These are phyloP conservation scores for Aspergillus sp. DNA, from an alignment of 2,329 filamentous ascomycete species.

Conservation along the genomic window DNA sequence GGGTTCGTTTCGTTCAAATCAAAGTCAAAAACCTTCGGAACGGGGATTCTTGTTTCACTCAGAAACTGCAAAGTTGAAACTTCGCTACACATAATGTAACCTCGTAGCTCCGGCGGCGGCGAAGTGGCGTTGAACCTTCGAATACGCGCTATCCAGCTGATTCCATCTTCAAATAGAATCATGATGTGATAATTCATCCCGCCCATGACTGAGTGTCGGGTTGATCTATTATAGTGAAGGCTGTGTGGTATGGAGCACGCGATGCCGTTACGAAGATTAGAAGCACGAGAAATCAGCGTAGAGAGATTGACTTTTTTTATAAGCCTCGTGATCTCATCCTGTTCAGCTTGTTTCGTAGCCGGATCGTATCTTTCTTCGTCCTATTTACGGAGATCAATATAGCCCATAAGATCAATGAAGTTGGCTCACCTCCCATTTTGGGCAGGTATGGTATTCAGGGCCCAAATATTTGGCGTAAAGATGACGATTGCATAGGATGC, in stretches of 20 bases:
- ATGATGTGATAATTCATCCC: constrained; percentile 40
- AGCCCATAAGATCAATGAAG: background rate
- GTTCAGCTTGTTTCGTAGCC: constrained; percentile 25
- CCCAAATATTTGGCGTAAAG: too few relatives aligned
- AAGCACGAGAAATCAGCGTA: constrained; percentile 28
- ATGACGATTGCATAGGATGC: constrained; percentile 31
- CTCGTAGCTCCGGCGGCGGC: constrained; percentile 21
- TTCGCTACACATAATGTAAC: constrained; percentile 32
- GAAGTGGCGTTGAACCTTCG: constrained; percentile 34
- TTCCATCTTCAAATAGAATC: constrained; percentile 35
- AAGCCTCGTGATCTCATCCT: constrained; percentile 25
- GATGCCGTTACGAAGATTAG: too few relatives aligned
- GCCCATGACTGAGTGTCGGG: constrained; percentile 33
- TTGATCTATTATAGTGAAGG: constrained; percentile 28
- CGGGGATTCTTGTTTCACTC: constrained; percentile 25
- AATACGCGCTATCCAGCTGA: constrained; percentile 37
- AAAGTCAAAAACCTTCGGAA: constrained; percentile 32
- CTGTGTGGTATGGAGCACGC: too few relatives aligned
- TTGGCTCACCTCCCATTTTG: constrained; percentile 27
- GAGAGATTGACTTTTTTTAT: constrained; percentile 27
- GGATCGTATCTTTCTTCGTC: constrained; percentile 28
- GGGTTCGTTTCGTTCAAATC: constrained; percentile 23
- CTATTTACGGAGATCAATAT: constrained; percentile 16
- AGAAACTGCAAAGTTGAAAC: constrained; percentile 36
- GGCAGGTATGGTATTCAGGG: constrained; percentile 26